Base-by-base conservation (phyloP, 768 basidiomycete genomes). In the Mycena olivaceomarginata region DNA sequence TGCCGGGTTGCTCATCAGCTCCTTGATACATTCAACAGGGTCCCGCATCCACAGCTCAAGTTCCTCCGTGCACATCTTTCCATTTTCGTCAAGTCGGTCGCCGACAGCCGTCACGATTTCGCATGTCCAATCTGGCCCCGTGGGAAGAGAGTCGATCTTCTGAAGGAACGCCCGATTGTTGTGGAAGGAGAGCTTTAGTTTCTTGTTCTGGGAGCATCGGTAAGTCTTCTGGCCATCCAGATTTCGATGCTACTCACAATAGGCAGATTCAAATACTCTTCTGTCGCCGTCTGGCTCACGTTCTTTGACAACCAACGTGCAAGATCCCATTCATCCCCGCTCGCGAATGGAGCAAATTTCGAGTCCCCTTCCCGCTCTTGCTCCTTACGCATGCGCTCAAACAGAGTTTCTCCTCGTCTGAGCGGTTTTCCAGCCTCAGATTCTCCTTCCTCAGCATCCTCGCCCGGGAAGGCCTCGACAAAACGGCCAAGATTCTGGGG, bases 271-370 rank as follows among this genome's bases (percentile, higher is more conserved):
- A 86, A 76, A 57, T 83, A 87, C 25, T 82, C 74, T 22, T 85
- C 83, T 11, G 82, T 84, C 22, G 80, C 77, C 2, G 68, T 82
- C 18, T 85, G 79, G 5, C 83, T 79, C 13, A 82, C 80, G 18
- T 72, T 70, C 15, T 76, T 77, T 16, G 82, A 80, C 51, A 87
- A 64, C 84, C 83, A 87, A 15, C 68, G 60, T 0, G 81, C 84
- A 83, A 64, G 63, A 4, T 64, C 41, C 63, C 63, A 64, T 39
- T 87, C 83, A 10, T 83, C 82, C 45, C 76, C 62, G 41, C 68
- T 56, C 16, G 40, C 25, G 57, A 86, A 87, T 31, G 85, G 85
- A 1, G 75, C 79, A 81, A 82, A 40, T 78, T 75, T 18, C 41
- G 74, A 67, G 31, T 20, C 31, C 10, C 66, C 66, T 11, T 39